Percentiles rank a stretch among this genome's conserved stretches.
These are phyloP conservation scores for Cladophialophora carrionii DNA, from an alignment of 2,329 filamentous ascomycete genomes.

Conservation along the genomic window DNA sequence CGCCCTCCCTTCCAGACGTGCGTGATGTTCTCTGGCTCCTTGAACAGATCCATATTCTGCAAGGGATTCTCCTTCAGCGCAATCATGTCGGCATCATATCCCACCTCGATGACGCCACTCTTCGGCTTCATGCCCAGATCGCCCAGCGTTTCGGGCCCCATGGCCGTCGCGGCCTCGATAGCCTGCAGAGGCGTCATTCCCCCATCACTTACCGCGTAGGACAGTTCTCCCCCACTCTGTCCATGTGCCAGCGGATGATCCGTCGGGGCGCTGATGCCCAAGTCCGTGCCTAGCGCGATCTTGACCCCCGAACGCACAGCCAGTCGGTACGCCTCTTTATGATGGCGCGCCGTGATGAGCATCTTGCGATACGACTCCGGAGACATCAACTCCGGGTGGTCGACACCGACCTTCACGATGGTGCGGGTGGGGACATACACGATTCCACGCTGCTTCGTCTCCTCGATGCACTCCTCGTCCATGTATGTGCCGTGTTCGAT, in stretches of 20 bases:
- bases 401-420: constrained; percentile 48
- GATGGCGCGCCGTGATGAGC: constrained; percentile 44
- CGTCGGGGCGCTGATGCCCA: constrained; percentile 46
- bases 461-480: constrained; percentile 51
- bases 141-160: constrained; percentile 52
- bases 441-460: constrained; percentile 53
- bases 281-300: constrained; percentile 56
- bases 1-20: constrained; percentile 48
- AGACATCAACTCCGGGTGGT: constrained; percentile 43
- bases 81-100: constrained; percentile 56
- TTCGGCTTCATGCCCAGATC: constrained; percentile 49
- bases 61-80: constrained; percentile 51
- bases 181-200: constrained; percentile 56
- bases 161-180: constrained; percentile 57
- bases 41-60: constrained; percentile 50
- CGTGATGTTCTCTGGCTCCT: constrained; percentile 47
- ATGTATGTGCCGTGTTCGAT: constrained; percentile 57
- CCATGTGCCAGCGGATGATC: constrained; percentile 44
- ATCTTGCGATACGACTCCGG: constrained; percentile 47
- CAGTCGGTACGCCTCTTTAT: constrained; percentile 47
- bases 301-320: constrained; percentile 52
- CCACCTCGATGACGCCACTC: constrained; percentile 51
- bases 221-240: constrained; percentile 53
- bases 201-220: constrained; percentile 51
- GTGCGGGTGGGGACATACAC: constrained; percentile 53